These are phyloP conservation scores for Senna siamea DNA, from an alignment of 306 rosid genomes.

Conservation along the genomic window DNA sequence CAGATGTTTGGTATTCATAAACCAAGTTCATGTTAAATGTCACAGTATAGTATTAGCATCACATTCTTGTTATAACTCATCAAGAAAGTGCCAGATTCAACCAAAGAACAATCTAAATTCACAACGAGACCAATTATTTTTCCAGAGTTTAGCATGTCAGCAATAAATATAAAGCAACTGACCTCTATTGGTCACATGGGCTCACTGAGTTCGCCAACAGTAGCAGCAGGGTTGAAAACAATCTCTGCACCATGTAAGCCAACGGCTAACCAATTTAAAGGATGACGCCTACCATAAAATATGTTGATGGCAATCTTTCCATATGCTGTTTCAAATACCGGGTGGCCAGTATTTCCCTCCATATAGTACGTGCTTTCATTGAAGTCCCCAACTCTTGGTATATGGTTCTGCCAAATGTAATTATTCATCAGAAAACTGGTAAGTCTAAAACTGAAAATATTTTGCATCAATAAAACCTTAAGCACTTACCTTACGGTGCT, in stretches of 20 bases:
- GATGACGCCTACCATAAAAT: conserved; percentile 95
- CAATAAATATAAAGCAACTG: conserved; percentile 7
- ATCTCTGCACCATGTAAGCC: conserved; percentile 95
- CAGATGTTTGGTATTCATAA: no score
- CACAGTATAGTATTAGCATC: background rate
- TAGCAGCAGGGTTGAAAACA: conserved; percentile 97
- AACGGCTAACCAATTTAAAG: conserved; percentile 88
- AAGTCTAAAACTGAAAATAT: no score
- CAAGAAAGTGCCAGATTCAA: no score
- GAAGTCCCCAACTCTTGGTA: conserved; percentile 93
- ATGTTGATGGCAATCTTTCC: conserved; percentile 90
- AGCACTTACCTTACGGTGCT: conserved; percentile 81
- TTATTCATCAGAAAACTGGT: no score
- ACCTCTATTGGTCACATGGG: conserved; percentile 99
- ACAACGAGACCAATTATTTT: no score
- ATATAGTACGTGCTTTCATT: conserved; percentile 93
- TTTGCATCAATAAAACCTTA: no score
- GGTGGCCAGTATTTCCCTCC: conserved; percentile 98
- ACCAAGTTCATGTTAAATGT: no score
- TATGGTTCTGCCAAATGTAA: conserved; percentile 80
- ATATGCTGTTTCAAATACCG: conserved; percentile 83
- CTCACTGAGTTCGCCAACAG: conserved; percentile 93
- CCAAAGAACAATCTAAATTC: no score
- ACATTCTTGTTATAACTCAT: no score
- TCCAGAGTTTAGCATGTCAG: no score